Conservation (phyloP, 208 protist genomes). For the Porcisia deanei region DNA sequence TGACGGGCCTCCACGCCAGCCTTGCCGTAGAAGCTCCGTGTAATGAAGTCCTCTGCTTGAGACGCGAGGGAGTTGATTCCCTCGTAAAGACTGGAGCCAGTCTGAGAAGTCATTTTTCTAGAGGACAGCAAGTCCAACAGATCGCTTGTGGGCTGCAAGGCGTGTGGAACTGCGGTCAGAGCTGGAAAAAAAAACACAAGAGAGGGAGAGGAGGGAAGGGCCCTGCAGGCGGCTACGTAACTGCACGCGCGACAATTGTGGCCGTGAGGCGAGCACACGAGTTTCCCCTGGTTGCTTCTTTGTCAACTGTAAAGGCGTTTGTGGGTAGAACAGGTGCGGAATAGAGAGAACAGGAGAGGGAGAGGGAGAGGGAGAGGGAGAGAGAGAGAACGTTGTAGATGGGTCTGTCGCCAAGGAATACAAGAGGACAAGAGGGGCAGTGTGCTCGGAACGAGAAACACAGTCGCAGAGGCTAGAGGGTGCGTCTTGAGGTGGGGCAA, state of each 20-base stretch:
- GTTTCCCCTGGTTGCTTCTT: neutral
- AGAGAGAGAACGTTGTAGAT: too few relatives aligned
- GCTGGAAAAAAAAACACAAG: neutral
- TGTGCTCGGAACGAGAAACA: too few relatives aligned
- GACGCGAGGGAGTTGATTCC: slow-evolving; percentile 27
- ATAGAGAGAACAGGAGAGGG: too few relatives aligned
- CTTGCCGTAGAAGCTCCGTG: slow-evolving; percentile 60
- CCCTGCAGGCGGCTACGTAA: neutral
- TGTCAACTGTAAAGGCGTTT: neutral
- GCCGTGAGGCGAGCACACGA: neutral
- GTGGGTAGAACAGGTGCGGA: too few relatives aligned
- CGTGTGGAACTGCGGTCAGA: neutral
- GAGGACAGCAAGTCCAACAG: slow-evolving; percentile 2
- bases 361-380: too few relatives aligned
- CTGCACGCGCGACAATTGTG: neutral
- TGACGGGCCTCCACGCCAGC: slow-evolving; percentile 25
- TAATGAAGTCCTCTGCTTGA: slow-evolving; percentile 67
- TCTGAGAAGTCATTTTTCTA: slow-evolving; percentile 1
- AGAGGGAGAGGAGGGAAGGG: neutral
- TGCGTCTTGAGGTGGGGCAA: too few relatives aligned
- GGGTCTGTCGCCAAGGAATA: too few relatives aligned
- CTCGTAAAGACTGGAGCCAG: slow-evolving; percentile 25
- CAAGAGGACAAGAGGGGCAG: too few relatives aligned
- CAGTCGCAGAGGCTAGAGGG: too few relatives aligned
- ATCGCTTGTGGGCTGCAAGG: neutral